Evolutionary conservation across 192 early-diverging fungal genomes (phyloP), one percentile per base, ranked within the genome.

Genomic region (Glomus cerebriforme): DNA sequence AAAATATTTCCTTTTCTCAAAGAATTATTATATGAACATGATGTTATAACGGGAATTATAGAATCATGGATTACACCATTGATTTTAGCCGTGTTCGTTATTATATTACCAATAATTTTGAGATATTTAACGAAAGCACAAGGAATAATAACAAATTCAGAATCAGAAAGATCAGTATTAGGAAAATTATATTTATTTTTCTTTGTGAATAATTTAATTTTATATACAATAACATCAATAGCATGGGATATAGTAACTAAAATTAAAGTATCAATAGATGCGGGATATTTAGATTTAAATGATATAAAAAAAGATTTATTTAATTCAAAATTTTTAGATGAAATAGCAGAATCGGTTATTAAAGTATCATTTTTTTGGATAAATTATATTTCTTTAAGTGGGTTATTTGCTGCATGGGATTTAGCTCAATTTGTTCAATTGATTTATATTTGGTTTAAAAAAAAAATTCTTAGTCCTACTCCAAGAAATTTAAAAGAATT

Each of bases 181-280:
- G 85, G 87, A 58, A 94, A 92, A 81, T 88, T 92, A 62, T 94
- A 91, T 80, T 83, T 92, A 29, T 94, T 93, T 80, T 92, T 92
- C 77, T 88, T 93, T n/a, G 75, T 94, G 32, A 92, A 91, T 81
- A 93, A 92, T 80, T 79, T 94, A 32, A 76, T 92, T 70, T 84
- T 92, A n/a, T 91, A 91, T 80, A 92, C 92, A 8, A 72, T 91
- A 6, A 59, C 86, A 3, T 83, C 82, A 2, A 85, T 77, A 12
- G 73, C 77, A 24, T 22, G 75, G 17, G 77, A 64, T 27, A 77
- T 82, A 59, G 71, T 65, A 32, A 24, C 77, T 2, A 75, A 82
- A 69, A 77, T 85, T 64, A 85, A 77, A 68, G 6, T 49, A 37
- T 63, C 76, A 49, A 49, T 85, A 26, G 19, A 37, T 26, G 39